These are phyloP conservation scores for Salmacisia buchloeana DNA, from an alignment of 1,284 basidiomycete genomes.

Conservation along the genomic window DNA sequence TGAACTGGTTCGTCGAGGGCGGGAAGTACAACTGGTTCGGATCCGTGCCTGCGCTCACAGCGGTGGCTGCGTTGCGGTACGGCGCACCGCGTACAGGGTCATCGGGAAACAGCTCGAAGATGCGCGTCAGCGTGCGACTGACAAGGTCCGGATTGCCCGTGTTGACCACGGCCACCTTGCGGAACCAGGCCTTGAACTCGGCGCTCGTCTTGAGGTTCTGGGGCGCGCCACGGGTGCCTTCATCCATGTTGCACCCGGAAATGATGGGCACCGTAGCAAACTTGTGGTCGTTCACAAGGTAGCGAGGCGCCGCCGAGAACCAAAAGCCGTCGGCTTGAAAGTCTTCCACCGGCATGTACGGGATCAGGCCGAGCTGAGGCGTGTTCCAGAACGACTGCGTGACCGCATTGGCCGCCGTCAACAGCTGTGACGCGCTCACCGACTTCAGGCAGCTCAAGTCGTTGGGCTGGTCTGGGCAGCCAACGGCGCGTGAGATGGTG, in stretches of 20 bases:
- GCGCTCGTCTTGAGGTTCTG: not conserved
- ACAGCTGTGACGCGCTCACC: not conserved
- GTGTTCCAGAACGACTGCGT: not conserved
- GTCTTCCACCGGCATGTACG: not conserved
- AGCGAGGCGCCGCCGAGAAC: not conserved
- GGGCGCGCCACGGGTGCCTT: not conserved
- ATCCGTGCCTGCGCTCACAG: not conserved
- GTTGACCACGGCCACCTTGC: not conserved
- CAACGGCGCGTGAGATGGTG: not conserved
- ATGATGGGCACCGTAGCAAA: not conserved
- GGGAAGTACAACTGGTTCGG: not conserved
- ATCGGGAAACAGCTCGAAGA: not conserved
- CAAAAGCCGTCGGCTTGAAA: conserved; percentile 3
- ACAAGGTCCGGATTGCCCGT: not conserved
- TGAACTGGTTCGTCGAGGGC: conserved; percentile 3
- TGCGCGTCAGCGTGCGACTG: not conserved
- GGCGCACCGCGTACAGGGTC: not conserved
- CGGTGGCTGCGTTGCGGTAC: not conserved
- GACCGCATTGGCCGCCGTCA: not conserved
- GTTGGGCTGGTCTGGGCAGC: not conserved
- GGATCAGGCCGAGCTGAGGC: not conserved
- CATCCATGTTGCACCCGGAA: not conserved
- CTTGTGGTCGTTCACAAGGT: not conserved
- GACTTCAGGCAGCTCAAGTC: not conserved
- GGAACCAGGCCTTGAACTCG: not conserved